phyloP scores from a whole-genome alignment of 345 rosid species.

The Clausena lansium region DNA sequence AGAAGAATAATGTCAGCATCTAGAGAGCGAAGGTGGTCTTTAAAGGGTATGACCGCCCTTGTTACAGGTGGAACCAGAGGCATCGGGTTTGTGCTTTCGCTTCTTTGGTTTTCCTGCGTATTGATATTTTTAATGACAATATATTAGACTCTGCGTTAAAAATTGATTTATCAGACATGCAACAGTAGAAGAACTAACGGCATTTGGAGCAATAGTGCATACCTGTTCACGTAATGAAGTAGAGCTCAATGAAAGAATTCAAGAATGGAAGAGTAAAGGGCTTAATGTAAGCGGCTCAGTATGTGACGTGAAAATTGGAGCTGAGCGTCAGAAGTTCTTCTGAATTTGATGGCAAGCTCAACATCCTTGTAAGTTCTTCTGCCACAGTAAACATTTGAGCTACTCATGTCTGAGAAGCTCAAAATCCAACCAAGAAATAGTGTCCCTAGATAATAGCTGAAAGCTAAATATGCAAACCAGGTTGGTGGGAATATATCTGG shows the following conservation, averaged over 20 bases:
- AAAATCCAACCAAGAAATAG: too few relatives aligned
- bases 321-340: slow-evolving; percentile 43
- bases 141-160: background rate
- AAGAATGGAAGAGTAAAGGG: slow-evolving; percentile 48
- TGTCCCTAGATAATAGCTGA: too few relatives aligned
- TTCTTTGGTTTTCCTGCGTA: background rate
- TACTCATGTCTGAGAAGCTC: too few relatives aligned
- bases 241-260: background rate
- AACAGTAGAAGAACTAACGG: slow-evolving; percentile 10
- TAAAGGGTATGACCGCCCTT: slow-evolving; percentile 23
- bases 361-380: slow-evolving; percentile 48
- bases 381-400: background rate
- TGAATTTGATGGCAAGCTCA: slow-evolving; percentile 47
- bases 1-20: background rate
- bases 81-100: slow-evolving; percentile 18
- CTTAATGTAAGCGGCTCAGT: slow-evolving; percentile 52
- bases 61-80: slow-evolving; percentile 34
- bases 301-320: slow-evolving; percentile 40
- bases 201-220: slow-evolving; percentile 13
- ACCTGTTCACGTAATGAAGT: slow-evolving; percentile 7
- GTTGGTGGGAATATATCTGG: too few relatives aligned
- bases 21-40: slow-evolving; percentile 22
- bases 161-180: slow-evolving; percentile 4
- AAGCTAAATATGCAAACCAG: background rate
- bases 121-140: background rate